Evolutionary conservation across 108 stramenopile genomes (phyloP).

Genomic region (Mayamaea pseudoterrestris): DNA sequence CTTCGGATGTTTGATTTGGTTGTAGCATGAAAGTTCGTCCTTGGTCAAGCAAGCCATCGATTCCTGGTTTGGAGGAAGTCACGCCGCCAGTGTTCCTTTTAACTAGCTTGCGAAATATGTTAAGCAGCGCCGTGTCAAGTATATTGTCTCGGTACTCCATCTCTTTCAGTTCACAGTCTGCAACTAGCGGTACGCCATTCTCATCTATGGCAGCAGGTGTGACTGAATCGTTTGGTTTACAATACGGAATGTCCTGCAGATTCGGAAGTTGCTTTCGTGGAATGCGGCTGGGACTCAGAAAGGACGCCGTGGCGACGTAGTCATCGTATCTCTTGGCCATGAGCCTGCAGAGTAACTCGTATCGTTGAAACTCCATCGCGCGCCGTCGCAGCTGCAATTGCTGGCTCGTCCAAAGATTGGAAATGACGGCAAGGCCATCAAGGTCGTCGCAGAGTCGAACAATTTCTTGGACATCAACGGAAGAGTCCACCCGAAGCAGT

Average conservation of each 20-base stretch:
- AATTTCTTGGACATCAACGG: constrained; percentile 33
- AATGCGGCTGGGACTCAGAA: constrained; percentile 64
- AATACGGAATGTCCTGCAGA: constrained; percentile 56
- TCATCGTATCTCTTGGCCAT: constrained; percentile 48
- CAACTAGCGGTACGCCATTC: constrained; percentile 31
- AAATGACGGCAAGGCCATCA: constrained; percentile 14
- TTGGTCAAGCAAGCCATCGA: constrained; percentile 73
- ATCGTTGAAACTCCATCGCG: constrained; percentile 48
- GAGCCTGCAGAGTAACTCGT: constrained; percentile 48
- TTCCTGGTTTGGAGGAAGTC: constrained; percentile 33
- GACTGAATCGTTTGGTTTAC: constrained; percentile 3
- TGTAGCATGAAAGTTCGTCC: constrained; percentile 70
- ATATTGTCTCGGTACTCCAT: constrained; percentile 41
- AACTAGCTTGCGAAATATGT: constrained; percentile 65
- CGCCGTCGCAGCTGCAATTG: constrained; percentile 18
- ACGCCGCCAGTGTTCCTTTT: constrained; percentile 44
- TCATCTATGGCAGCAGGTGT: constrained; percentile 8
- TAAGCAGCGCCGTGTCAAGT: constrained; percentile 47
- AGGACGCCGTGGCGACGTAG: constrained; percentile 61
- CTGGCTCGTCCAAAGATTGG: constrained; percentile 9
- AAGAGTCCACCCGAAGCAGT: constrained; percentile 7
- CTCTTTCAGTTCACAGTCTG: constrained; percentile 51
- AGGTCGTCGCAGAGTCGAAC: constrained; percentile 55
- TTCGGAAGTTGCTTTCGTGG: constrained; percentile 49
- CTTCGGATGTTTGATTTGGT: constrained; percentile 42